phyloP scores from a whole-genome alignment of 768 basidiomycete genomes.

The Krasilnikovozyma curviuscula region DNA sequence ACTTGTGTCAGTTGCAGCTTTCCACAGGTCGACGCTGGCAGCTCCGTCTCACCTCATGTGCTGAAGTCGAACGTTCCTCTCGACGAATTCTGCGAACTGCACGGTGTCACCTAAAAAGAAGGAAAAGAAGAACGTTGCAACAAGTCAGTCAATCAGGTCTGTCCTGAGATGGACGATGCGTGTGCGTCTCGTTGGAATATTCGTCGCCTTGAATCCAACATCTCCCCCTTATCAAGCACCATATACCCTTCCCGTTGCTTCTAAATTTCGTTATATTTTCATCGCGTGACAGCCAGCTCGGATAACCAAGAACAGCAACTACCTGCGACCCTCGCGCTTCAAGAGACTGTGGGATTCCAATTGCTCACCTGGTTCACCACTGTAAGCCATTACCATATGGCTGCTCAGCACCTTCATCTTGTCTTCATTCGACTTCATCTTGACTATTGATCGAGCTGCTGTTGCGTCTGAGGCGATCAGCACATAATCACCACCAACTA shows the following conservation, averaged over 20 bases:
- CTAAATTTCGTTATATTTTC: too few species aligned
- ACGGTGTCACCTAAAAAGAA: slow-evolving; percentile 64
- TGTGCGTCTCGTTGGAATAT: too few species aligned
- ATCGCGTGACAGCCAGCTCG: too few species aligned
- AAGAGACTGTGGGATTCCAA: too few species aligned
- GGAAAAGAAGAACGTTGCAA: background rate
- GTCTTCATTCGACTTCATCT: slow-evolving; percentile 93
- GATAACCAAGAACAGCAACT: too few species aligned
- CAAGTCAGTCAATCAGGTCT: too few species aligned
- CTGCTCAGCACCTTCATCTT: slow-evolving; percentile 83
- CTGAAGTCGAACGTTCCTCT: slow-evolving; percentile 86
- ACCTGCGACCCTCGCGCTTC: too few species aligned
- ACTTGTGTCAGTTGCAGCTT: background rate
- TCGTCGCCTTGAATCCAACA: too few species aligned
- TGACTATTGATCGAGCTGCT: slow-evolving; percentile 76
- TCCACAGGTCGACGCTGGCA: background rate
- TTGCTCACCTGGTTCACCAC: slow-evolving; percentile 79
- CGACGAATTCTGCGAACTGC: slow-evolving; percentile 88
- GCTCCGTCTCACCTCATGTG: slow-evolving; percentile 50
- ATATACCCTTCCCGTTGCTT: too few species aligned
- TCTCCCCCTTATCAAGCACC: too few species aligned
- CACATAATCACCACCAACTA: slow-evolving; percentile 83
- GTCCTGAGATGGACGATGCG: too few species aligned
- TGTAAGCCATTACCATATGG: slow-evolving; percentile 83
- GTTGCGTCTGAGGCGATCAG: slow-evolving; percentile 82